Evolutionary conservation across 805 yeast species (phyloP).

Genomic region (Ogataea degrootiae): DNA sequence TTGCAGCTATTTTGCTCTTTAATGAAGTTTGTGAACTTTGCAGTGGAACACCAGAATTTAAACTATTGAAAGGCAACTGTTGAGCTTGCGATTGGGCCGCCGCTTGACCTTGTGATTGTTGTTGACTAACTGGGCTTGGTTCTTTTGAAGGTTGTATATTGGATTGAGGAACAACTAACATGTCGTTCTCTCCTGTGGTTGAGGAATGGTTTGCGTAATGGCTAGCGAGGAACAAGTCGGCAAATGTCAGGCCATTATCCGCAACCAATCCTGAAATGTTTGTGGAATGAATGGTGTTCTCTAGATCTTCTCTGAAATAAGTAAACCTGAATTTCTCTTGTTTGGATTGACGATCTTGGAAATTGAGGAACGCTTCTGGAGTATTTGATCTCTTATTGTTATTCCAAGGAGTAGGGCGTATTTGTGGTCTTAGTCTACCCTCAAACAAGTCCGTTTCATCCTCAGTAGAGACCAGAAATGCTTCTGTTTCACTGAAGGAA

Average conservation of each 20-base stretch:
- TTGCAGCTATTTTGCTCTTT: constrained; percentile 4
- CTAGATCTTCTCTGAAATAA: constrained; percentile 85
- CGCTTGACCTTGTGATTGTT: background rate
- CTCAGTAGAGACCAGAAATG: constrained; percentile 31
- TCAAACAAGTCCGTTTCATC: constrained; percentile 52
- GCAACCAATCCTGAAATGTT: constrained; percentile 76
- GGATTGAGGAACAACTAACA: constrained; percentile 2
- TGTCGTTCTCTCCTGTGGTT: constrained; percentile 2
- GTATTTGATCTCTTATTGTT: constrained; percentile 22
- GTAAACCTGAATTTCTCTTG: constrained; percentile 71
- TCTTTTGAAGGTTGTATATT: background rate
- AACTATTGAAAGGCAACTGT: background rate
- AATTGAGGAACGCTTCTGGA: constrained; percentile 10
- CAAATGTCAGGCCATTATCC: constrained; percentile 47
- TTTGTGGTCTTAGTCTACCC: constrained; percentile 72
- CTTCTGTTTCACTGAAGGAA: constrained; percentile 11
- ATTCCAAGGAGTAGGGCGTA: constrained; percentile 67
- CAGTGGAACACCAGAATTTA: constrained; percentile 1
- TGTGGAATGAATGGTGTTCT: constrained; percentile 86
- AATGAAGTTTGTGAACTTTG: constrained; percentile 13
- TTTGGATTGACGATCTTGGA: constrained; percentile 16
- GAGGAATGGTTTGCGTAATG: constrained; percentile 24
- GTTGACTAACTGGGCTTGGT: background rate
- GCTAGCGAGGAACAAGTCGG: constrained; percentile 54
- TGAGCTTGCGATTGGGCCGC: background rate